phyloP scores from a whole-genome alignment of 2,329 filamentous ascomycete genomes.

The Neopestalotiopsis rosae region DNA sequence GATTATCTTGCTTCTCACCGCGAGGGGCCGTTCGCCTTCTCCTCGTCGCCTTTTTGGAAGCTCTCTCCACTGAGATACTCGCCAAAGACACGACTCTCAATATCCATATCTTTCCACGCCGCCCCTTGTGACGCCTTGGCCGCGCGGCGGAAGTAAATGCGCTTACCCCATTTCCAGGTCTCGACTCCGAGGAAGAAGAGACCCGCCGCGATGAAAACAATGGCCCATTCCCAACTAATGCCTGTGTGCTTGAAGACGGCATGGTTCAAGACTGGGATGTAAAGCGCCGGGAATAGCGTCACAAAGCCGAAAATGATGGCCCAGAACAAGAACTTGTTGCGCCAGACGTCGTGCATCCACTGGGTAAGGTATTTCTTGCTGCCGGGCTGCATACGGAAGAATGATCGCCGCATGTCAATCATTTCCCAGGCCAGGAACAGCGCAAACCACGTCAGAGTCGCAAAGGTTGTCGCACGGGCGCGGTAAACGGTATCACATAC shows the following conservation, averaged over 20 bases:
- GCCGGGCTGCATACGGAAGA: constrained; percentile 77
- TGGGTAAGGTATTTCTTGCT: constrained; percentile 66
- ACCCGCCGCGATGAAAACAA: constrained; percentile 58
- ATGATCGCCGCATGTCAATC: constrained; percentile 72
- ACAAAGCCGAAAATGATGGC: constrained; percentile 57
- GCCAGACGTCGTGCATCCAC: constrained; percentile 72
- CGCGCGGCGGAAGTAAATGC: constrained; percentile 43
- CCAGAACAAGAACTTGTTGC: constrained; percentile 75
- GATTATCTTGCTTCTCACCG: not conserved
- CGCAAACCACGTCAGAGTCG: constrained; percentile 76
- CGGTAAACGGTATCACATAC: constrained; percentile 70
- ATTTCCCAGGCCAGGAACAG: constrained; percentile 82
- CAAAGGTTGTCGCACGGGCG: constrained; percentile 75
- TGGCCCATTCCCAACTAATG: constrained; percentile 68
- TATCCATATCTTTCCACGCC: not conserved
- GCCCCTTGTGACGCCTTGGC: constrained; percentile 21
- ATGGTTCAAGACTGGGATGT: constrained; percentile 65
- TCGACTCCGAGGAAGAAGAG: constrained; percentile 66
- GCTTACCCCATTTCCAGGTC: constrained; percentile 64
- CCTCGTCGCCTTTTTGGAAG: not conserved
- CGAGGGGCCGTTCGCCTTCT: not conserved
- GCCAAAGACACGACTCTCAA: not conserved
- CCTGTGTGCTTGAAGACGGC: constrained; percentile 65
- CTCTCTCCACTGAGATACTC: not conserved
- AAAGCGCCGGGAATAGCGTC: constrained; percentile 56